Base-by-base conservation (phyloP, 164 flowering plant species). In the Vitis rotundifolia region DNA sequence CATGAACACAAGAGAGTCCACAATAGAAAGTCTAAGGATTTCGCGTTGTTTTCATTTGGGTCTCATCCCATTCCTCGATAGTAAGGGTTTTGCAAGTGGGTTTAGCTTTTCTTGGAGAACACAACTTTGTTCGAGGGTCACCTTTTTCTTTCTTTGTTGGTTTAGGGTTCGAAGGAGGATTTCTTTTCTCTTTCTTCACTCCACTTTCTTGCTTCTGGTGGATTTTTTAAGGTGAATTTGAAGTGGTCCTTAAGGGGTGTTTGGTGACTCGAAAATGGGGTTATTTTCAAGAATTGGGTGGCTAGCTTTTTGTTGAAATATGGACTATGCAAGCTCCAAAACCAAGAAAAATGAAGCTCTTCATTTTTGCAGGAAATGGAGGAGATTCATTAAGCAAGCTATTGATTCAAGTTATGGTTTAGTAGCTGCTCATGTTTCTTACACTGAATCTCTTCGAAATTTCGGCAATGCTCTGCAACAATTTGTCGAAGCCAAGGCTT, bases 371-470 rank as follows among this genome's bases (percentile, higher is more conserved):
- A 91, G 76, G 66, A 89, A 82, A 49, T 74, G 98, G 61, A 89
- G 79, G 80, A 82, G 80, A 60, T 88, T 90, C 77, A 87, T 91
- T 59, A 90, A 88, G 70, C 86, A 90, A 84, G 97, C 97, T 0
- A 85, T 91, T 16, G 91, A 93, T 71, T 88, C 97, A 8, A 85
- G 99, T 80, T 88, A 80, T 68, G 83, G 75, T 77, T 74, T 93
- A 49, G 92, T 98, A 14, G 94, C 94, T 28, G 85, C 97, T 31
- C 99, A 95, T 71, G 84, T 91, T 1, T 84, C 90, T 29, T 95
- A 95, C 76, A 69, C 77, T 61, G 77, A 88, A 26, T 90, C 98
- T 31, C 86, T 95, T 14, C 75, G 81, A 52, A 83, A 72, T 77
- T 73, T 93, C n/a, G 99, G 99, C 57, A 47, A 82, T 66, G 87